Percentiles rank a stretch among this genome's conserved stretches.
Conservation (phyloP, 2,329 filamentous ascomycete species). For the Blastomyces silverae region DNA sequence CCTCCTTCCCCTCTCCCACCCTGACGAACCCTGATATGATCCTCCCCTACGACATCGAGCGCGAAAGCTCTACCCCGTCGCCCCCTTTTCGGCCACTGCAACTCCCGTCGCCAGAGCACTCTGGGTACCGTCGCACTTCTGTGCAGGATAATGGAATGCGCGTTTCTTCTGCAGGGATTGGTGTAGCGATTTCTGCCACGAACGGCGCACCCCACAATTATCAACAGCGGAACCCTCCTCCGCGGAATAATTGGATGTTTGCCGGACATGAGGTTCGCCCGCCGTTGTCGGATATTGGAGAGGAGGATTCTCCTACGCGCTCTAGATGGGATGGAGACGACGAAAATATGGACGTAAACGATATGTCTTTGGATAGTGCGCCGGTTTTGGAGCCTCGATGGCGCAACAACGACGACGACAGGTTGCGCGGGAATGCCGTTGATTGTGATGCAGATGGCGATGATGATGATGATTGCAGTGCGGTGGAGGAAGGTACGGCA, state of each 20-base stretch:
- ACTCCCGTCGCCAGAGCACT: conserved; percentile 38
- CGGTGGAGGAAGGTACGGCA: conserved; percentile 46
- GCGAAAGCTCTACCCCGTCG: conserved; percentile 45
- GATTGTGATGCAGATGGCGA: neutral
- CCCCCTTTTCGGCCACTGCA: conserved; percentile 47
- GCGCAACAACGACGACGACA: neutral
- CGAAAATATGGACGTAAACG: conserved; percentile 3
- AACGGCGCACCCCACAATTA: conserved; percentile 20
- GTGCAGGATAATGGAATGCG: conserved; percentile 8
- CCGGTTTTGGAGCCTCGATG: conserved; percentile 16
- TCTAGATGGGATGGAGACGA: conserved; percentile 11
- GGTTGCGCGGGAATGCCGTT: neutral
- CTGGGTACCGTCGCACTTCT: conserved; percentile 28
- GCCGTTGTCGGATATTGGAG: conserved; percentile 42
- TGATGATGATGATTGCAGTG: conserved; percentile 39
- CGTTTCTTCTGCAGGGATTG: conserved; percentile 12
- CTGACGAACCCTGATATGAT: conserved; percentile 95
- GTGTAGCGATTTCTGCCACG: conserved; percentile 16
- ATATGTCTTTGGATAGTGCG: conserved; percentile 20
- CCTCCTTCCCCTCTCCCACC: conserved; percentile 60
- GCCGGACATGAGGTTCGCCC: conserved; percentile 36
- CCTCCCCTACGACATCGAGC: conserved; percentile 61
- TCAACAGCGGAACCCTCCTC: conserved; percentile 26
- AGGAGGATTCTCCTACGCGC: conserved; percentile 31
- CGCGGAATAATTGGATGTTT: conserved; percentile 31